These are phyloP conservation scores for Camellia granthamiana DNA, from an alignment of 148 eudicot genomes.

Conservation along the genomic window DNA sequence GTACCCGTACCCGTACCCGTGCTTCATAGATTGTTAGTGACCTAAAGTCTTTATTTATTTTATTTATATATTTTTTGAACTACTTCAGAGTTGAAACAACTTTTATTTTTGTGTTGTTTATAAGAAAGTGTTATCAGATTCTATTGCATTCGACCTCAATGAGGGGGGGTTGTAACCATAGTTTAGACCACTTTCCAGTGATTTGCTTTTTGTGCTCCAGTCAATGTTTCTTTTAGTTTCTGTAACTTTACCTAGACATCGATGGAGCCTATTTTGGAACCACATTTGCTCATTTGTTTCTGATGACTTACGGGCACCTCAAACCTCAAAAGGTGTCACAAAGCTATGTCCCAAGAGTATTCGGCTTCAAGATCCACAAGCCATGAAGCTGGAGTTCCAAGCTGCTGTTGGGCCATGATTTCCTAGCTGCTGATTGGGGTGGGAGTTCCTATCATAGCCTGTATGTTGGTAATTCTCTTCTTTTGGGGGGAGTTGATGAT, in stretches of 20 bases:
- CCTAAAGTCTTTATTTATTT: no score
- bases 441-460: neutral
- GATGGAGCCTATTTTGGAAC: slow-evolving; percentile 75
- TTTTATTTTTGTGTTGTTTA: neutral
- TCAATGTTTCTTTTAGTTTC: slow-evolving; percentile 8
- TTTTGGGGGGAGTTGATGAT: neutral
- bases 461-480: neutral
- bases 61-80: neutral
- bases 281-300: slow-evolving; percentile 62
- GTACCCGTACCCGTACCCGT: no score
- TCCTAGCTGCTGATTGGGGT: neutral
- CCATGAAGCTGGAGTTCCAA: slow-evolving; percentile 31
- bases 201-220: neutral
- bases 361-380: slow-evolving; percentile 72
- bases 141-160: neutral
- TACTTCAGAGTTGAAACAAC: neutral
- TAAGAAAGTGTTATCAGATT: no score
- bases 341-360: slow-evolving; percentile 58
- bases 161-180: neutral
- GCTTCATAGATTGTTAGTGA: no score
- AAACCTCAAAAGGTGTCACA: slow-evolving; percentile 60
- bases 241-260: slow-evolving; percentile 43
- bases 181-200: neutral
- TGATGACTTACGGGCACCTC: slow-evolving; percentile 71
- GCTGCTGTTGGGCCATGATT: neutral